Evolutionary conservation across 2,329 filamentous ascomycete species (phyloP).

Genomic region (Fusarium coffeatum): DNA sequence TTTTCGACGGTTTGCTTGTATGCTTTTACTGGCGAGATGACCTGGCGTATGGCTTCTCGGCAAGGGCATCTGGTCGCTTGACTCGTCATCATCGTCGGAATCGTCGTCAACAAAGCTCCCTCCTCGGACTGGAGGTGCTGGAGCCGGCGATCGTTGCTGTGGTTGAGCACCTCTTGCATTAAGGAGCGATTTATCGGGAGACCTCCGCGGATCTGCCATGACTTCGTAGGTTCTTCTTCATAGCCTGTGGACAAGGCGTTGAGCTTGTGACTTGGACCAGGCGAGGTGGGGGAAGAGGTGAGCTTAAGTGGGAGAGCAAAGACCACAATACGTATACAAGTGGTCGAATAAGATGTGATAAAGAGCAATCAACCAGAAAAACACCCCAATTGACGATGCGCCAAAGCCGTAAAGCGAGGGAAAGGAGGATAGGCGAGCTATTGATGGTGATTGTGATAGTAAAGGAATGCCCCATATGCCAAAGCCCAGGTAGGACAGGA

Average conservation of each 20-base stretch:
- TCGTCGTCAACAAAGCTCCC: conserved; percentile 54
- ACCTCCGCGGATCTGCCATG: conserved; percentile 59
- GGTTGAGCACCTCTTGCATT: conserved; percentile 58
- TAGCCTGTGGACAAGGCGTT: conserved; percentile 42
- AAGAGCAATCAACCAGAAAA: conserved; percentile 1
- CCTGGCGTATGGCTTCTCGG: conserved; percentile 71
- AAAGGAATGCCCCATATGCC: conserved; percentile 20
- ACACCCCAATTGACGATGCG: conserved; percentile 28
- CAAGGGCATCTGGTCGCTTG: conserved; percentile 54
- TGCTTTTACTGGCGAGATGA: conserved; percentile 69
- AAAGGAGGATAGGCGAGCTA: conserved; percentile 11
- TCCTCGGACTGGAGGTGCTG: conserved; percentile 41
- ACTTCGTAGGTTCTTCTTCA: conserved; percentile 48
- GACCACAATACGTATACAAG: conserved; percentile 2
- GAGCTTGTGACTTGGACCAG: conserved; percentile 17
- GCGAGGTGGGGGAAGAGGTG: conserved; percentile 19
- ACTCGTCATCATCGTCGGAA: conserved; percentile 51
- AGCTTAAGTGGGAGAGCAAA: neutral
- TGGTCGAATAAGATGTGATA: neutral
- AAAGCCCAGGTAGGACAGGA: conserved; percentile 5
- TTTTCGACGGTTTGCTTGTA: conserved; percentile 60
- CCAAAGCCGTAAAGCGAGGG: conserved; percentile 18
- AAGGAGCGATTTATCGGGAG: conserved; percentile 52
- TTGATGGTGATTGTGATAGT: conserved; percentile 13
- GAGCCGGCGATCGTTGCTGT: conserved; percentile 56